These are phyloP conservation scores for Coccomyxa subellipsoidea DNA, from an alignment of 163 green algal species.

Conservation along the genomic window DNA sequence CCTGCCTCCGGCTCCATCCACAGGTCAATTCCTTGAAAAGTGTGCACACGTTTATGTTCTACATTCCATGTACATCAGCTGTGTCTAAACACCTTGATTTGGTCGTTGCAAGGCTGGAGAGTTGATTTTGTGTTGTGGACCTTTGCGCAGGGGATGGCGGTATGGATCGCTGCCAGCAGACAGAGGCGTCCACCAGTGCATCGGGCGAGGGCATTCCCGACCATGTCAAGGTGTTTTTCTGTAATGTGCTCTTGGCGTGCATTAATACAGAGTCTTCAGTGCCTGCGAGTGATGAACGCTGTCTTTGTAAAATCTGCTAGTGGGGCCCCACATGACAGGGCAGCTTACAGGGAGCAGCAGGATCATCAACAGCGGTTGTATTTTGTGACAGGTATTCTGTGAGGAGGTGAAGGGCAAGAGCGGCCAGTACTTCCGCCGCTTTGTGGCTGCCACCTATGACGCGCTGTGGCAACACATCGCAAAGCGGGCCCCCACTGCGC, in stretches of 20 bases:
- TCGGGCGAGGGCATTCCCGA: neutral
- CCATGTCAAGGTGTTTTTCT: neutral
- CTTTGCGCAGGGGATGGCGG: neutral
- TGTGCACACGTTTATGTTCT: neutral
- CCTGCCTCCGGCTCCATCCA: neutral
- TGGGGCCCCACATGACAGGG: no score
- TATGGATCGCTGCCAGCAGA: neutral
- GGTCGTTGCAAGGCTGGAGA: neutral
- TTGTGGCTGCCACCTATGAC: constrained; percentile 58
- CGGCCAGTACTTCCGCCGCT: constrained; percentile 55
- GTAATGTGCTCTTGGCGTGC: neutral
- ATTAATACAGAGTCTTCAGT: no score
- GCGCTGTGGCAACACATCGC: constrained; percentile 47
- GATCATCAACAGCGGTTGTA: neutral
- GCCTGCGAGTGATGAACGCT: no score
- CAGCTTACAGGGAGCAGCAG: no score
- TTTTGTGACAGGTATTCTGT: constrained; percentile 58
- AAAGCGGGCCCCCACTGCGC: constrained; percentile 18
- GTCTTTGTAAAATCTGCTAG: no score
- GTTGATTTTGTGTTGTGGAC: neutral
- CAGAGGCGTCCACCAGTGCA: neutral
- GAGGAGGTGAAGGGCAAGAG: constrained; percentile 45
- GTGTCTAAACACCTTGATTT: no score
- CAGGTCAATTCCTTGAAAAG: no score
- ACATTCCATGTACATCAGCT: neutral